Evolutionary conservation across 129 eudicot species (phyloP).

Genomic region (Flaveria sonorensis): DNA sequence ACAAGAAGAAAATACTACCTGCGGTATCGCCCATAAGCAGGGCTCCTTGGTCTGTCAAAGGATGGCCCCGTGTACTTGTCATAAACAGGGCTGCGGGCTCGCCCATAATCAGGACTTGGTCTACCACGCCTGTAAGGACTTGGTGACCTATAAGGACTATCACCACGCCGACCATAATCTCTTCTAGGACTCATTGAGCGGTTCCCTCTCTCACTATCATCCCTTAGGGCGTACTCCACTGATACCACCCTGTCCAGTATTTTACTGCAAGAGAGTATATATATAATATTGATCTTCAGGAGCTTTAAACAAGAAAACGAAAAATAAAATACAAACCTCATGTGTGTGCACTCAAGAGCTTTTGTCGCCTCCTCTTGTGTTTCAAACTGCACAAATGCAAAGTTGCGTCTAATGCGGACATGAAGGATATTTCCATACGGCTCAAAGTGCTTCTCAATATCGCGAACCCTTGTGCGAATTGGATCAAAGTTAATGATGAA

Average conservation of each 20-base stretch:
- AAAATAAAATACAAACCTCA: slow-evolving; percentile 54
- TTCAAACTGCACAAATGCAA: slow-evolving; percentile 96
- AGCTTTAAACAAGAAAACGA: neutral
- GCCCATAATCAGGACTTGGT: slow-evolving; percentile 84
- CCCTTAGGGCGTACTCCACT: slow-evolving; percentile 93
- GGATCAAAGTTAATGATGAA: slow-evolving; percentile 97
- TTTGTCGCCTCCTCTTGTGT: slow-evolving; percentile 92
- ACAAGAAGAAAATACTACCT: slow-evolving; percentile 42
- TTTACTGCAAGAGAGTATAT: slow-evolving; percentile 55
- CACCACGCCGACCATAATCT: slow-evolving; percentile 55
- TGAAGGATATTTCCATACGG: slow-evolving; percentile 78
- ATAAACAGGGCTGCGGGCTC: slow-evolving; percentile 68
- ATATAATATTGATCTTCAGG: neutral
- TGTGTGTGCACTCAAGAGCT: slow-evolving; percentile 85
- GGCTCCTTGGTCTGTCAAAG: slow-evolving; percentile 61
- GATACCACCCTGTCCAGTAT: slow-evolving; percentile 92
- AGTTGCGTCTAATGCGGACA: slow-evolving; percentile 92
- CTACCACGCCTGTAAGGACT: slow-evolving; percentile 75
- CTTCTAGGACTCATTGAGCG: slow-evolving; percentile 60
- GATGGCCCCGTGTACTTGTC: slow-evolving; percentile 70
- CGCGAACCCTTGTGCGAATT: slow-evolving; percentile 53
- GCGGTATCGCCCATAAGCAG: slow-evolving; percentile 65
- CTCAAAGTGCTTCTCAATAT: slow-evolving; percentile 83
- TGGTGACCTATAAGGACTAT: slow-evolving; percentile 79
- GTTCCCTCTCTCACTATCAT: slow-evolving; percentile 81